These are phyloP conservation scores for Cercospora sp. DNA, from an alignment of 2,329 filamentous ascomycete genomes.

Conservation along the genomic window DNA sequence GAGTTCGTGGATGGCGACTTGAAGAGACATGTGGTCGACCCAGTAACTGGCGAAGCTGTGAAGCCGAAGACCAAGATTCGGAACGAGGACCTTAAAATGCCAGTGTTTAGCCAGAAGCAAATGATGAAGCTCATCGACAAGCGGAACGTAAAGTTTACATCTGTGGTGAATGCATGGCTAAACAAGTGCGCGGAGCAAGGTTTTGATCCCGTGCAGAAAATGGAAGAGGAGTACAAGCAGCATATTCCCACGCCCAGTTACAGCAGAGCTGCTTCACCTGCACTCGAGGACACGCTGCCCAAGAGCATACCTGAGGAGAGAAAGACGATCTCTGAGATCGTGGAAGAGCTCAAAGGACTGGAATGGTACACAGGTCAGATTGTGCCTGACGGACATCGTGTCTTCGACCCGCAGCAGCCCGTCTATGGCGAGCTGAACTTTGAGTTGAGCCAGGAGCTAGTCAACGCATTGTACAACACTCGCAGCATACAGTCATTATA, in stretches of 20 bases:
- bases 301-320: conserved; percentile 76
- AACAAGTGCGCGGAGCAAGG: conserved; percentile 67
- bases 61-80: conserved; percentile 67
- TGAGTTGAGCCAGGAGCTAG: conserved; percentile 80
- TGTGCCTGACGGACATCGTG: conserved; percentile 86
- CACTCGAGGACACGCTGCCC: conserved; percentile 53
- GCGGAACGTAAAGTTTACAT: conserved; percentile 78
- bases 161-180: conserved; percentile 74
- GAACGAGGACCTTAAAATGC: conserved; percentile 84
- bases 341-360: conserved; percentile 76
- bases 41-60: conserved; percentile 70
- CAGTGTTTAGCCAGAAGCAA: conserved; percentile 88
- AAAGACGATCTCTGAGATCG: conserved; percentile 77
- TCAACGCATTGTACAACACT: conserved; percentile 95
- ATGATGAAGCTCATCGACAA: conserved; percentile 88
- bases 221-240: conserved; percentile 60
- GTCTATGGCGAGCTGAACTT: conserved; percentile 84
- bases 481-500: conserved; percentile 84
- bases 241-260: conserved; percentile 64
- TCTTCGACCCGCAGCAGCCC: conserved; percentile 81
- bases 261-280: conserved; percentile 46
- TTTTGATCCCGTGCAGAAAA: conserved; percentile 65
- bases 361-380: conserved; percentile 92
- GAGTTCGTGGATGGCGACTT: conserved; percentile 91
- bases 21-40: conserved; percentile 72